Evolutionary conservation across 768 basidiomycete genomes (phyloP).

Genomic region (Calocera cornea): DNA sequence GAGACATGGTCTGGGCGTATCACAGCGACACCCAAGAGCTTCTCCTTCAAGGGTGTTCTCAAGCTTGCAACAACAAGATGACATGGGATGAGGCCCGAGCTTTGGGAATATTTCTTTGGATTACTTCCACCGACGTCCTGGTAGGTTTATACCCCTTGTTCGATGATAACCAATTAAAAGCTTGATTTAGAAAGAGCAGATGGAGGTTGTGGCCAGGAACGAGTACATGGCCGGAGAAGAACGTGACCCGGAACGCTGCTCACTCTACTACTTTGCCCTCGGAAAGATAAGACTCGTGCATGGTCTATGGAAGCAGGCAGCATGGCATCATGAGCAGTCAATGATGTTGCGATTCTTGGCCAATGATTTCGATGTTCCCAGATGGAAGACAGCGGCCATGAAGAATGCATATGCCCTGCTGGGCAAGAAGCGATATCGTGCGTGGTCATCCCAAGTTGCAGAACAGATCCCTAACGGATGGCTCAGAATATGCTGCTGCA

Average conservation of each 20-base stretch:
- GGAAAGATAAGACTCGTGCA: slow-evolving; percentile 86
- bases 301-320: slow-evolving; percentile 89
- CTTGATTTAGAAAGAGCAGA: slow-evolving; percentile 51
- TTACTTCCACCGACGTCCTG: slow-evolving; percentile 62
- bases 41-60: slow-evolving; percentile 52
- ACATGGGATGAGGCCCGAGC: slow-evolving; percentile 78
- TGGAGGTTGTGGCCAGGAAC: slow-evolving; percentile 82
- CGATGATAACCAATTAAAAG: not conserved
- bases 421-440: slow-evolving; percentile 83
- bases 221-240: slow-evolving; percentile 79
- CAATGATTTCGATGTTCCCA: slow-evolving; percentile 71
- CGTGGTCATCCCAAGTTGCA: slow-evolving; percentile 19
- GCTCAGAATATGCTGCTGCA: slow-evolving; percentile 87
- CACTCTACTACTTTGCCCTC: slow-evolving; percentile 87
- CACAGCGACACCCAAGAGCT: slow-evolving; percentile 90
- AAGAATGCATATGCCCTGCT: slow-evolving; percentile 94
- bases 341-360: slow-evolving; percentile 83
- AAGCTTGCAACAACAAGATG: slow-evolving; percentile 74
- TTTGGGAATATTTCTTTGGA: slow-evolving; percentile 78
- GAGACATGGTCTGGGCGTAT: slow-evolving; percentile 95
- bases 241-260: slow-evolving; percentile 80
- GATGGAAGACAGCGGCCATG: slow-evolving; percentile 85
- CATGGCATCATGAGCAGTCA: slow-evolving; percentile 80
- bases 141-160: slow-evolving; percentile 29
- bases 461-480: not conserved